Conservation (phyloP, 352 stramenopile species). For the Phytophthora litchii region DNA sequence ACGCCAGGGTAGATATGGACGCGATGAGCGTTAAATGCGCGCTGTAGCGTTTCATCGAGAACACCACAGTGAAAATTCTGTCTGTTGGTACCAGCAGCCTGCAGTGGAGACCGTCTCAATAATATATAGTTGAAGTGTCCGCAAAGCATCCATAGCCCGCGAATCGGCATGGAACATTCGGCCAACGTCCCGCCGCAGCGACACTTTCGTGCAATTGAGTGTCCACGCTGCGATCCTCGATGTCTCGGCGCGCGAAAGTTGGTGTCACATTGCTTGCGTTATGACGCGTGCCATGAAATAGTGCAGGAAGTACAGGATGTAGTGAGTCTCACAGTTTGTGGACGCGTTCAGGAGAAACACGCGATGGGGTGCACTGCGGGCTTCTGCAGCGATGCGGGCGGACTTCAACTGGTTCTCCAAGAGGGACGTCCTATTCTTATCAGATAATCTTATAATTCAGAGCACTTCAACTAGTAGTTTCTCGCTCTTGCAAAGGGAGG, state of each 20-base stretch:
- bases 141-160: background rate
- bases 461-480: conserved; percentile 15
- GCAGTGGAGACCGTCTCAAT: conserved; percentile 15
- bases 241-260: background rate
- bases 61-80: conserved; percentile 7
- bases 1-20: too few species aligned
- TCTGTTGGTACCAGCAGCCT: background rate
- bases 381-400: background rate
- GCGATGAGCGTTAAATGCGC: conserved; percentile 12
- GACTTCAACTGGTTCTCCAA: conserved; percentile 17
- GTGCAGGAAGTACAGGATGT: too few species aligned
- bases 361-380: conserved; percentile 10
- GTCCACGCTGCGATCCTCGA: background rate
- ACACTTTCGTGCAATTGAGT: conserved; percentile 27
- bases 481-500: conserved; percentile 1
- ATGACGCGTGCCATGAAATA: background rate
- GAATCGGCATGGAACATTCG: conserved; percentile 23
- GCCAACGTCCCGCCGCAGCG: conserved; percentile 3
- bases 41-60: conserved; percentile 9
- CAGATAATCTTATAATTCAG: background rate
- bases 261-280: background rate
- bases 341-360: background rate
- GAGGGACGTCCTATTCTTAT: conserved; percentile 24
- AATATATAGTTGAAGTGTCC: conserved; percentile 12
- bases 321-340: background rate